phyloP scores from a whole-genome alignment of 805 yeast genomes.

The Pichia exigua region DNA sequence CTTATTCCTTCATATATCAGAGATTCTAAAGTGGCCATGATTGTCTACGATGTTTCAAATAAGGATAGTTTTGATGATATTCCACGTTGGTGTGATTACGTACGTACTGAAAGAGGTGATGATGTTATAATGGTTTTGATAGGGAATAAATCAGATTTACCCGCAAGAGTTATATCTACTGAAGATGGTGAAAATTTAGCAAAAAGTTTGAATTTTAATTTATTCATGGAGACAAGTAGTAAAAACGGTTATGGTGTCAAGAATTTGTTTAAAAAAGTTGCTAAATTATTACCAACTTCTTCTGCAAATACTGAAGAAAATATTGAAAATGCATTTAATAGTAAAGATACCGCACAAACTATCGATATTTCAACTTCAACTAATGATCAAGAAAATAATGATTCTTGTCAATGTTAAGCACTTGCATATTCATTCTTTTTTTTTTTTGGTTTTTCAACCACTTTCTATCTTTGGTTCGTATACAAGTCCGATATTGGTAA shows the following conservation, averaged over 20 bases:
- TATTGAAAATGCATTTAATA: conserved; percentile 10
- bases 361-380: conserved; percentile 36
- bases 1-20: conserved; percentile 92
- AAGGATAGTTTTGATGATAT: conserved; percentile 78
- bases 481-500: background rate
- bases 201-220: conserved; percentile 61
- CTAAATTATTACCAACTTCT: conserved; percentile 83
- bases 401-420: background rate
- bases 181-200: conserved; percentile 83
- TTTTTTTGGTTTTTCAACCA: too few relatives aligned
- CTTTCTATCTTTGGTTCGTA: background rate
- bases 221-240: conserved; percentile 88
- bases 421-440: background rate
- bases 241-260: conserved; percentile 94
- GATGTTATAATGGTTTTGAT: conserved; percentile 86
- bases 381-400: conserved; percentile 22
- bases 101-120: conserved; percentile 82
- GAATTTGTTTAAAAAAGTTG: conserved; percentile 80
- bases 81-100: conserved; percentile 91
- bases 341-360: conserved; percentile 25
- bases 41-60: conserved; percentile 89
- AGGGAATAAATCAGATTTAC: conserved; percentile 87
- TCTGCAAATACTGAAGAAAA: conserved; percentile 13
- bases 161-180: conserved; percentile 62
- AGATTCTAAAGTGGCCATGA: conserved; percentile 95